phyloP scores from a whole-genome alignment of 2,329 filamentous ascomycete genomes.

The Fusarium falciforme region DNA sequence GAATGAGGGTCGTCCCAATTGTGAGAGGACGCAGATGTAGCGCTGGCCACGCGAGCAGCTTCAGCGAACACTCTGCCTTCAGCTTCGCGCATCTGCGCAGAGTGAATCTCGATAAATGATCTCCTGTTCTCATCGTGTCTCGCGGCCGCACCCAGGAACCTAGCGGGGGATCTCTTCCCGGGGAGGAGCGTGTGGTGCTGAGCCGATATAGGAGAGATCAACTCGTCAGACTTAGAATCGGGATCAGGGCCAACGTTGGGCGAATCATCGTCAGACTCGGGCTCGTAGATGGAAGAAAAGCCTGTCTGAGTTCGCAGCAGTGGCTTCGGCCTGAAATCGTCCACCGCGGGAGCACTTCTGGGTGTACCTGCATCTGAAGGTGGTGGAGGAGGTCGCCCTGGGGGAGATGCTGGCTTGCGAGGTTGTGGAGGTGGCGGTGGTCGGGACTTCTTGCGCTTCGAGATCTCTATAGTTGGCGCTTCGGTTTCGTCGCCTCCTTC shows the following conservation, averaged over 20 bases:
- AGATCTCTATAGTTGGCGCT: conserved; percentile 77
- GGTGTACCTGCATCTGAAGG: conserved; percentile 14
- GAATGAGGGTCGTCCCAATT: conserved; percentile 49
- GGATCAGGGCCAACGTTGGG: conserved; percentile 20
- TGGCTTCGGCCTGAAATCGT: conserved; percentile 64
- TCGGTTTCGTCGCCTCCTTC: conserved; percentile 91
- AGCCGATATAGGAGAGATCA: conserved; percentile 29
- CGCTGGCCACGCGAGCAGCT: conserved; percentile 53
- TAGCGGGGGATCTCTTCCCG: conserved; percentile 51
- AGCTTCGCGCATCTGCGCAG: conserved; percentile 69
- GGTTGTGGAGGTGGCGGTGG: conserved; percentile 48
- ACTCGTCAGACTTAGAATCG: conserved; percentile 28
- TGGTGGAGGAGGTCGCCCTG: conserved; percentile 28
- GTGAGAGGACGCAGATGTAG: conserved; percentile 47
- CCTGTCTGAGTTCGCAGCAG: conserved; percentile 50
- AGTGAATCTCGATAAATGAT: conserved; percentile 69
- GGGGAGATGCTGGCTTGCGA: conserved; percentile 26
- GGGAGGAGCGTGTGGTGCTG: conserved; percentile 46
- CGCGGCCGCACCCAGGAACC: conserved; percentile 55
- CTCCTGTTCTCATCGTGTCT: conserved; percentile 64
- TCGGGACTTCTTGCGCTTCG: conserved; percentile 62
- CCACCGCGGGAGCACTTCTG: conserved; percentile 38
- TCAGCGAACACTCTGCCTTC: conserved; percentile 70
- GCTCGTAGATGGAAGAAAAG: conserved; percentile 44
- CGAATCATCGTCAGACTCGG: conserved; percentile 37